These are phyloP conservation scores for Seiridium cupressi DNA, from an alignment of 2,329 filamentous ascomycete genomes.

Conservation along the genomic window DNA sequence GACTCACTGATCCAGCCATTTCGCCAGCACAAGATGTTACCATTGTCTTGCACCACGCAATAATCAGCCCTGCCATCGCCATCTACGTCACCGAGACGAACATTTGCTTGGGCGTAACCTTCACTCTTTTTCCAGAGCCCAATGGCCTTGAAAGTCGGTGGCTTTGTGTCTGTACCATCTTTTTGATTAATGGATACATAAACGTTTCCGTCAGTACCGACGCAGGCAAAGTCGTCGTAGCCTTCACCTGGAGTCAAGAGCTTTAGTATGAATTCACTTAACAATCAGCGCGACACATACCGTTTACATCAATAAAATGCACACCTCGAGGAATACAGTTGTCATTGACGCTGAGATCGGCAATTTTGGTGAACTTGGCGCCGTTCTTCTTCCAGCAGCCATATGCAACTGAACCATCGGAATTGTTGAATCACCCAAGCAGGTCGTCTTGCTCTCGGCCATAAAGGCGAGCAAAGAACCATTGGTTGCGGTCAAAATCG, in stretches of 20 bases:
- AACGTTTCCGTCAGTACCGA: constrained; percentile 16
- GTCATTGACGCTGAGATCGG: constrained; percentile 8
- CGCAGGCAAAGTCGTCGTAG: constrained; percentile 29
- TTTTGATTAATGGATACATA: constrained; percentile 19
- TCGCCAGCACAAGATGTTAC: constrained; percentile 30
- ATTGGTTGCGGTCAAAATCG: constrained; percentile 20
- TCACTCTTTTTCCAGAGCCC: constrained; percentile 13
- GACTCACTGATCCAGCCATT: constrained; percentile 15
- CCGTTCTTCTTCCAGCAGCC: constrained; percentile 7
- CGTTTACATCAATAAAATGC: constrained; percentile 12
- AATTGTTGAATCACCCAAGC: constrained; percentile 21
- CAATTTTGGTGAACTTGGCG: constrained; percentile 13
- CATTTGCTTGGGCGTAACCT: constrained; percentile 7
- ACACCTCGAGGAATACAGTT: constrained; percentile 12
- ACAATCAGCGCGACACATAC: constrained; percentile 9
- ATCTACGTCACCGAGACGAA: constrained; percentile 31
- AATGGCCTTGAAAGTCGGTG: constrained; percentile 20
- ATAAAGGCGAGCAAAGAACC: constrained; percentile 19
- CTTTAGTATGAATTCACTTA: not conserved
- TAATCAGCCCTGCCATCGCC: constrained; percentile 32
- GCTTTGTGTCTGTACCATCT: constrained; percentile 8
- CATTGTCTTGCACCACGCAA: constrained; percentile 21
- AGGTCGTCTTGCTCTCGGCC: constrained; percentile 16
- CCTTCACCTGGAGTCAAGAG: constrained; percentile 5
- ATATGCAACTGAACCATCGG: constrained; percentile 21